Base-by-base conservation (phyloP, 2,329 filamentous ascomycete species). In the Verticillium albo-atrum region DNA sequence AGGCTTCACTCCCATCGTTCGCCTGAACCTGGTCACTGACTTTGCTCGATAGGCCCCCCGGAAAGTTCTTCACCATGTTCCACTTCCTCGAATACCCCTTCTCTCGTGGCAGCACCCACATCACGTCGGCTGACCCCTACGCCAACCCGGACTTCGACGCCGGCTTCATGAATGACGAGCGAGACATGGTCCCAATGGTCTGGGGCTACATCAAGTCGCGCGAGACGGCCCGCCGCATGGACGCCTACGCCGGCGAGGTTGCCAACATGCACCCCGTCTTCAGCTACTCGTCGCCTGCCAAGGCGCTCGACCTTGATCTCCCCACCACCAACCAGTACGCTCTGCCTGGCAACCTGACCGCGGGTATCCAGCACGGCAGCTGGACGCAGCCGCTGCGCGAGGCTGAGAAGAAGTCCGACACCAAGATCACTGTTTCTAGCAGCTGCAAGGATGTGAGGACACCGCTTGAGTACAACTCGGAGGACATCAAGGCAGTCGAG, bases 61-160 rank as follows among this genome's bases (percentile, higher is more conserved):
- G 89, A 65, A 91, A 92, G 64, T 92, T 91, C 81, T 91, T 92
- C 77, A 89, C 86, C 68, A 92, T 92, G 88, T 91, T 91, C 82
- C 88, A 91, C 72, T 92, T 91, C 82, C 73, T 91, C 66, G 87
- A 90, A 75, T 91, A 90, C 67, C 89, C 89, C 0, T 91, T 91
- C 82, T 89, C 86, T 17, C 85, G 89, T 65, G 89, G 89, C 9
- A 86, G 74, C 57, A 90, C 84, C 2, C 87, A 91, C 73, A 90
- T 92, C 70, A 82, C 79, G 61, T 88, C 83, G n/a, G 76, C 89
- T 3, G 84, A 90, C 66, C 87, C 89, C 17, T 93, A 93, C 68
- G 89, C 88, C 53, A 77, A 79, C 15, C 89, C 89, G 0, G 90
- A 92, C 75, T 92, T 93, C 67, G 90, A 93, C 70, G 84, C 88